These are phyloP conservation scores for Sabuloglossum arenarium DNA, from an alignment of 495 filamentous ascomycete genomes.

Conservation along the genomic window DNA sequence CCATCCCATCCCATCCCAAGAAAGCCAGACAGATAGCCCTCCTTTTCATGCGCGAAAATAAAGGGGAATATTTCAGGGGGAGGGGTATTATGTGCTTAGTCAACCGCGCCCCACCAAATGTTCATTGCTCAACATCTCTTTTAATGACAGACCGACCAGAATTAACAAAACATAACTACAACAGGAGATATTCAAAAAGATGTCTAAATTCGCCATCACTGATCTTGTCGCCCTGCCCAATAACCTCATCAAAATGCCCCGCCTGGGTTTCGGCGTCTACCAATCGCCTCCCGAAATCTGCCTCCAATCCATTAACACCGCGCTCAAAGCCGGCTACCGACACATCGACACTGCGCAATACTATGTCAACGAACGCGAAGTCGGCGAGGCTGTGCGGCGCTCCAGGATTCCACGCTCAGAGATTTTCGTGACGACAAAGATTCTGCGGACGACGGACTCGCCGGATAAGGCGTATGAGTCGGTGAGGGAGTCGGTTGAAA, in stretches of 20 bases:
- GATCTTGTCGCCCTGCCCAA: conserved; percentile 34
- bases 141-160: background rate
- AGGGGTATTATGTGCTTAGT: too few species aligned
- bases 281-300: conserved; percentile 29
- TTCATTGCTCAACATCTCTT: too few species aligned
- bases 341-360: conserved; percentile 57
- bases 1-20: too few species aligned
- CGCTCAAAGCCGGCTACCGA: conserved; percentile 43
- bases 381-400: conserved; percentile 37
- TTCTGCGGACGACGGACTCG: conserved; percentile 32
- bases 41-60: too few species aligned
- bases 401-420: conserved; percentile 23
- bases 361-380: conserved; percentile 45
- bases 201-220: conserved; percentile 24
- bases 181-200: background rate
- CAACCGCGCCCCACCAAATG: too few species aligned
- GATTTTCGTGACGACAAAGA: conserved; percentile 49
- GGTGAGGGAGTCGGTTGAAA: conserved; percentile 36
- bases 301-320: conserved; percentile 33
- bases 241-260: conserved; percentile 32
- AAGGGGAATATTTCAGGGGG: too few species aligned
- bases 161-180: background rate
- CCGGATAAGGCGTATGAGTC: conserved; percentile 35
- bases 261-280: conserved; percentile 60
- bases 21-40: too few species aligned